Percentiles rank a stretch among this genome's conserved stretches.
Conservation (phyloP, 352 stramenopile species). For the Phytophthora brassicae region DNA sequence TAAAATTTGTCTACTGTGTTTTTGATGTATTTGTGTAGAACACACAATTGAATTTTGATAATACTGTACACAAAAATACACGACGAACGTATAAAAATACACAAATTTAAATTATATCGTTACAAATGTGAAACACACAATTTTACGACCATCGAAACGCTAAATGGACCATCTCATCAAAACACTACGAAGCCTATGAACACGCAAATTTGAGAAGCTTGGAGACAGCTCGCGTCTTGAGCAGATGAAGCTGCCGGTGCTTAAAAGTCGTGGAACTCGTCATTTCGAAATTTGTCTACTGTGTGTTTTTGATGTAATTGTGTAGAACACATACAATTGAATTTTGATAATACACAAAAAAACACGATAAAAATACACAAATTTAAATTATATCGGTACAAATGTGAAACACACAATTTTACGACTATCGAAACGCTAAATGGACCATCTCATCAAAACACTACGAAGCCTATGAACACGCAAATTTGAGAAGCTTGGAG, state of each 20-base stretch:
- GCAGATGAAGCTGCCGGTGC: neutral
- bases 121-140: conserved; percentile 24
- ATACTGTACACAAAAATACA: neutral
- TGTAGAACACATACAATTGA: neutral
- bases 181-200: conserved; percentile 23
- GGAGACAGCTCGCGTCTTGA: conserved; percentile 6
- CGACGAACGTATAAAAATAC: neutral
- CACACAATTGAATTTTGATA: too few species aligned
- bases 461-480: conserved; percentile 23
- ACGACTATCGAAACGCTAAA: conserved; percentile 28
- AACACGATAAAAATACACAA: conserved; percentile 3
- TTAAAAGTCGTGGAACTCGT: conserved; percentile 44
- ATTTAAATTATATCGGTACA: conserved; percentile 26
- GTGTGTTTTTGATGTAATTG: neutral
- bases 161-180: conserved; percentile 9
- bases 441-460: conserved; percentile 12
- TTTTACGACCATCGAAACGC: conserved; percentile 29
- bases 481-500: neutral
- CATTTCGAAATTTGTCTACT: conserved; percentile 6
- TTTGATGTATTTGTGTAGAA: neutral
- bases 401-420: conserved; percentile 24
- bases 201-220: conserved; percentile 4
- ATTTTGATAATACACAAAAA: conserved; percentile 3
- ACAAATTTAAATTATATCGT: conserved; percentile 3
- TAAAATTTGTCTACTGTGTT: conserved; percentile 1